Conservation (phyloP, 2,329 filamentous ascomycete species). For the Ophiognomonia clavigignenti-juglandacearum region DNA sequence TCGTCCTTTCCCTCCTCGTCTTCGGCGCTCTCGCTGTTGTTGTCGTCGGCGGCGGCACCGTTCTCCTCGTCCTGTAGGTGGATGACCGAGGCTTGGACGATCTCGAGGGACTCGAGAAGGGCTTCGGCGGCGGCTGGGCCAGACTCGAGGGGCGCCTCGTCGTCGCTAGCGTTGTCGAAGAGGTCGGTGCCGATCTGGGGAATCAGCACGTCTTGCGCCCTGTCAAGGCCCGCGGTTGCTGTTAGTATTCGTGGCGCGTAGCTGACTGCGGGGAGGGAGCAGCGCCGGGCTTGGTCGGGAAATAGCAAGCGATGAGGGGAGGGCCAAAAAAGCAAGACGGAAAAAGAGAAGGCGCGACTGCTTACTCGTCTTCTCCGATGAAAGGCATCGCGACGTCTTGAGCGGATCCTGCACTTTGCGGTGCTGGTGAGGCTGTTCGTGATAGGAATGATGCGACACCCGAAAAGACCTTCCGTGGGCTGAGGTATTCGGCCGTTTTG, state of each 20-base stretch:
- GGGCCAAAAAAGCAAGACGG: too few relatives aligned
- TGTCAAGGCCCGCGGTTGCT: too few relatives aligned
- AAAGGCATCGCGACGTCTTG: conserved; percentile 11
- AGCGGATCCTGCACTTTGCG: background rate
- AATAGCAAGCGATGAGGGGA: too few relatives aligned
- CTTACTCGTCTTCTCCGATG: conserved; percentile 12
- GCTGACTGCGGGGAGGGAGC: too few relatives aligned
- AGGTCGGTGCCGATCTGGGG: conserved; percentile 9
- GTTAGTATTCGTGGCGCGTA: too few relatives aligned
- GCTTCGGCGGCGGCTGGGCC: conserved; percentile 7
- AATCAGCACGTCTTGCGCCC: conserved; percentile 5
- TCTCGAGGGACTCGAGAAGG: conserved; percentile 1
- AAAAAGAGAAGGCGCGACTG: background rate
- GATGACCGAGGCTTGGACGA: background rate
- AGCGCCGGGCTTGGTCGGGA: too few relatives aligned
- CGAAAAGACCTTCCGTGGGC: conserved; percentile 2
- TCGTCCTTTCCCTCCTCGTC: background rate
- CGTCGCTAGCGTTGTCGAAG: conserved; percentile 4
- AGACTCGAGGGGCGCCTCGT: conserved; percentile 6
- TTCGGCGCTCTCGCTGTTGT: too few relatives aligned
- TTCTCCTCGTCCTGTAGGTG: background rate
- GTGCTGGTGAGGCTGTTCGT: conserved; percentile 2
- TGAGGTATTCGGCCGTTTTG: conserved; percentile 14
- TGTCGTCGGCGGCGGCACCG: background rate
- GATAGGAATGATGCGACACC: conserved; percentile 9